phyloP scores from a whole-genome alignment of 495 filamentous ascomycete genomes.

The Penicillium antarcticum region DNA sequence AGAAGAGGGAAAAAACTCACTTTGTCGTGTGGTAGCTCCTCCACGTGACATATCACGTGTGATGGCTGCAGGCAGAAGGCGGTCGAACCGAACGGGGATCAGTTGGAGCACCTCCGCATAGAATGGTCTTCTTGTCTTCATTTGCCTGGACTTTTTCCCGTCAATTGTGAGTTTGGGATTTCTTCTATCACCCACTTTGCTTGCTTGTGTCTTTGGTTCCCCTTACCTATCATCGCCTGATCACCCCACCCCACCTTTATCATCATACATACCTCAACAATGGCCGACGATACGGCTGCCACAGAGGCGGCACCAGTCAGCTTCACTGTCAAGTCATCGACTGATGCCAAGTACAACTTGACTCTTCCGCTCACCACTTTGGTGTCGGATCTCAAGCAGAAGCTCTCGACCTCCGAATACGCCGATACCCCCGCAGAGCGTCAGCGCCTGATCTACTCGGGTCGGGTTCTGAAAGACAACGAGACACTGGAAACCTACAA shows the following conservation, averaged over 20 bases:
- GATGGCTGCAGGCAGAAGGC: no score
- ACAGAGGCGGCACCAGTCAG: conserved; percentile 62
- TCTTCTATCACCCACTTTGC: no score
- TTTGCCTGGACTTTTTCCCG: no score
- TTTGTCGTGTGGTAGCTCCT: conserved; percentile 4
- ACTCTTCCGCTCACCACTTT: conserved; percentile 74
- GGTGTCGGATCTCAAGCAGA: conserved; percentile 83
- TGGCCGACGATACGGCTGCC: conserved; percentile 46
- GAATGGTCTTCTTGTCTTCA: no score
- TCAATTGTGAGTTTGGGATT: no score
- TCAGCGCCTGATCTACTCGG: conserved; percentile 96
- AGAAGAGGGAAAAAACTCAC: conserved; percentile 19
- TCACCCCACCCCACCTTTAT: conserved; percentile 13
- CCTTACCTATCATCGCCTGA: conserved; percentile 5
- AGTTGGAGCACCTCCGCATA: conserved; percentile 3
- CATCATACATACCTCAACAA: conserved; percentile 18
- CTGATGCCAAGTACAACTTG: conserved; percentile 77
- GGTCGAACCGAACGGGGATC: neutral
- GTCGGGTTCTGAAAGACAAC: conserved; percentile 89
- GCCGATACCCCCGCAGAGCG: conserved; percentile 80
- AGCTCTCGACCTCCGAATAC: conserved; percentile 74
- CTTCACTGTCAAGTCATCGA: conserved; percentile 91
- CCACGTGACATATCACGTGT: neutral
- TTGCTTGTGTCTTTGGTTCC: no score
- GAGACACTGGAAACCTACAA: conserved; percentile 84